Evolutionary conservation across 495 filamentous ascomycete species (phyloP).

Genomic region (Penicillium manginii): DNA sequence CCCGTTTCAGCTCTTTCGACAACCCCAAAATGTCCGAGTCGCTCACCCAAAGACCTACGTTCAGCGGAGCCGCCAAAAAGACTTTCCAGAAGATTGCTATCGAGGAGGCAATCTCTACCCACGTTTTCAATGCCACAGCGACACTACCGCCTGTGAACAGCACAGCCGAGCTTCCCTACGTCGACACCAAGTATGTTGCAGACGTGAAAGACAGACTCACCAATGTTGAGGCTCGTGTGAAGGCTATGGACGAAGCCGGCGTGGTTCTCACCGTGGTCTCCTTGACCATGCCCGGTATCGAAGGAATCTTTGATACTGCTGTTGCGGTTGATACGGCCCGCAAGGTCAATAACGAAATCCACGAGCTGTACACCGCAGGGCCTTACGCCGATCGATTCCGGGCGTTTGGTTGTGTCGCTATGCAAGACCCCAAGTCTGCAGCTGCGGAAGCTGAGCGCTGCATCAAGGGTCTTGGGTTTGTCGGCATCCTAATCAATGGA

Average conservation of each 20-base stretch:
- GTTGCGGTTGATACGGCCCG: neutral
- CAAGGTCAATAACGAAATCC: slow-evolving; percentile 2
- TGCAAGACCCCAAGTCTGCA: neutral
- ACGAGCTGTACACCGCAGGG: neutral
- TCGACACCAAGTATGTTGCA: slow-evolving; percentile 1
- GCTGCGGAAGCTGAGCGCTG: neutral
- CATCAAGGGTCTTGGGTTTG: neutral
- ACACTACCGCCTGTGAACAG: neutral
- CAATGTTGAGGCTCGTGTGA: slow-evolving; percentile 1
- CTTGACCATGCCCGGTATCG: slow-evolving; percentile 2
- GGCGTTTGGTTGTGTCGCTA: neutral
- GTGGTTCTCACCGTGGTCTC: neutral
- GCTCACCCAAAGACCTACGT: neutral
- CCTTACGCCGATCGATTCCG: neutral
- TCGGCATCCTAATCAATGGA: slow-evolving; percentile 1
- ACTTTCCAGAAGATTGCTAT: neutral
- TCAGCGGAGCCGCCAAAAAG: neutral
- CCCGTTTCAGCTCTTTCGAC: neutral
- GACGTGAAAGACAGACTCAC: slow-evolving; percentile 1
- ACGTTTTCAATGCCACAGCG: slow-evolving; percentile 1
- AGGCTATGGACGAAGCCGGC: slow-evolving; percentile 1
- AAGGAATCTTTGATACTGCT: neutral
- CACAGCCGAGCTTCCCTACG: neutral
- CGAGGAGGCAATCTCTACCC: neutral
- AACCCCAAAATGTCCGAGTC: neutral